phyloP scores from a whole-genome alignment of 148 eudicot species.

The Diospyros lotus region DNA sequence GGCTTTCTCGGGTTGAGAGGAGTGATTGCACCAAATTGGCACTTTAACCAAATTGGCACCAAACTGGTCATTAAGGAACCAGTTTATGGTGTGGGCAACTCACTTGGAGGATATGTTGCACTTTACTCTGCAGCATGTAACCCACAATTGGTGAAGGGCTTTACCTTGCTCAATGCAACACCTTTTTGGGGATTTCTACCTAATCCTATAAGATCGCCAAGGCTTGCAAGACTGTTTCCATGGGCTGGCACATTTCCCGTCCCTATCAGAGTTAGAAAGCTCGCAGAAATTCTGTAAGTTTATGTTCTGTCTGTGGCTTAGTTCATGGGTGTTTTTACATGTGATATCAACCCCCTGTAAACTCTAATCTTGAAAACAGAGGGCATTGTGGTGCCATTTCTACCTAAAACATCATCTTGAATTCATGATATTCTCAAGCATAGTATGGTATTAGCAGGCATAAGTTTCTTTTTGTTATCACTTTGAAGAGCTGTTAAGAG shows the following conservation, averaged over 20 bases:
- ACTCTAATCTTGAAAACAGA: neutral
- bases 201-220: conserved; percentile 69
- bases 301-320: conserved; percentile 5
- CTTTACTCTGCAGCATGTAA: conserved; percentile 74
- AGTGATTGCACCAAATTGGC: no score
- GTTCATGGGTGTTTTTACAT: neutral
- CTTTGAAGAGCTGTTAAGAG: conserved; percentile 4
- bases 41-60: no score
- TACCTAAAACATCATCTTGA: neutral
- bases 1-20: neutral
- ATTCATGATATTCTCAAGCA: neutral
- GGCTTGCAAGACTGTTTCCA: conserved; percentile 67
- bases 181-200: conserved; percentile 99
- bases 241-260: conserved; percentile 95
- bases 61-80: conserved; percentile 78
- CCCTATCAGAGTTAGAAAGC: conserved; percentile 63
- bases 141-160: conserved; percentile 81
- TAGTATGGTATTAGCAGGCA: neutral
- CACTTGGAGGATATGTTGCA: conserved; percentile 95
- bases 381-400: neutral
- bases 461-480: neutral
- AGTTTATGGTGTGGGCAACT: conserved; percentile 86
- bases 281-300: conserved; percentile 67
- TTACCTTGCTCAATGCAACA: conserved; percentile 89
- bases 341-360: neutral